Base-by-base conservation (phyloP, 2,329 filamentous ascomycete genomes). In the Beauveria brongniartii region DNA sequence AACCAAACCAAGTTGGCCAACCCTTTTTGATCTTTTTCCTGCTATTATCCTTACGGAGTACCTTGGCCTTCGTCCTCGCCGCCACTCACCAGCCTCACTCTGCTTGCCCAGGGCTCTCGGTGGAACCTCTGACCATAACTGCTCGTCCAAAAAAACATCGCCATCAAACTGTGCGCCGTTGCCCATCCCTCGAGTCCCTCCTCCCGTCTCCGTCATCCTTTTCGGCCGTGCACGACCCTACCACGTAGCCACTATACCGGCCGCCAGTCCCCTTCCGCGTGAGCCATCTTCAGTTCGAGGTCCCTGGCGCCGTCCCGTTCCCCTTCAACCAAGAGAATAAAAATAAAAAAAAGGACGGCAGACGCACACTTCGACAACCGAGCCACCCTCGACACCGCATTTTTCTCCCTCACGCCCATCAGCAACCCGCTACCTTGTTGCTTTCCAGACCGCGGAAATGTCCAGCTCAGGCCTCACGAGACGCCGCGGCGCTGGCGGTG, bases 401-500 rank as follows among this genome's bases (percentile, higher is more conserved):
- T 41, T 30, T 24, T 46, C 34, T 24, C 18, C 10, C 41, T 24
- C 18, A 16, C 20, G 18, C 53, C 46, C 54, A 57, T 41, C 26
- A 40, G 41, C n/a, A 18, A 28, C 30, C 22, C 24, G n/a, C 34
- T 41, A 14, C 51, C 26, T 56, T 26, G 34, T 37, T 37, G 34
- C 10, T 10, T 2, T 26, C 26, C 34, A 48, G 60, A 40, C 40
- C 56, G 70, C 68, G 64, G 16, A 57, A 62, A 71, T 72, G 70
- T 72, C 70, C 63, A 69, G 78, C 63, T 83, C 82, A 63, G 82
- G 82, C 67, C 76, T 86, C 71, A 86, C 83, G 63, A 76, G 83
- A 73, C 82, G 83, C 82, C 81, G 89, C 80, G 82, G 90, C 83
- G 81, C 84, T 52, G 74, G 77, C 81, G 88, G 74, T 55, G 71